Evolutionary conservation across 2,329 filamentous ascomycete species (phyloP), one percentile per base, ranked within the genome.

Genomic region (Penicillium brasilianum): DNA sequence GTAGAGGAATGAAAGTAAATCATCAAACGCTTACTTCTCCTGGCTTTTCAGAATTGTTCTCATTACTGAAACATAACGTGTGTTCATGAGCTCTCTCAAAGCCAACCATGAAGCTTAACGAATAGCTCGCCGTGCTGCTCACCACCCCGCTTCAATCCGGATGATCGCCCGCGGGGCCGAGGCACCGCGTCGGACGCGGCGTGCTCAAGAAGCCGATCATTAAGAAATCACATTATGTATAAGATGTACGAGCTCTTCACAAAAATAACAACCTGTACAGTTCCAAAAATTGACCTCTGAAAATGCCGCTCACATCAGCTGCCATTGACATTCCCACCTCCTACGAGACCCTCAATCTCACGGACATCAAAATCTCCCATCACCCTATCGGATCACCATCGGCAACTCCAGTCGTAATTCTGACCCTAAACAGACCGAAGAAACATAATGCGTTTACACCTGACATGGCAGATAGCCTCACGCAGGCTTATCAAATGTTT

Each of bases 391-490:
- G 72, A 22, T 85, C 87, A 0, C 74, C 82, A 8, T 76, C 81
- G 2, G 81, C 84, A 9, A 90, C 88, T 0, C 83, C 84, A 16
- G 82, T 90, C 55, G 82, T 91, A 53, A 74, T 90, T 63, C 74
- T 91, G 36, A 85, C 85, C 2, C 83, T 91, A 43, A 82, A 89
- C 77, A 85, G 90, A 18, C 89, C 89, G 0, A 74, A 78, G 11
- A 86, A 86, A 61, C 82, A 88, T 77, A 91, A 92, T 82, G 65
- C 65, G 0, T 91, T 91, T 76, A 91, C 87, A 3, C 78, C 82
- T 20, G 80, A 76, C 14, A 91, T 91, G 87, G 84, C 84, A 68
- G 70, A 76, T 16, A 88, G 89, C 68, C 80, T 92, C 32, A 82
- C 86, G 60, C 66, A 76, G 3, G 85, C 84, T 49, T 84, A 85